Evolutionary conservation across 331 rosid genomes (phyloP).

Genomic region (Rhamnella rubrinervis): DNA sequence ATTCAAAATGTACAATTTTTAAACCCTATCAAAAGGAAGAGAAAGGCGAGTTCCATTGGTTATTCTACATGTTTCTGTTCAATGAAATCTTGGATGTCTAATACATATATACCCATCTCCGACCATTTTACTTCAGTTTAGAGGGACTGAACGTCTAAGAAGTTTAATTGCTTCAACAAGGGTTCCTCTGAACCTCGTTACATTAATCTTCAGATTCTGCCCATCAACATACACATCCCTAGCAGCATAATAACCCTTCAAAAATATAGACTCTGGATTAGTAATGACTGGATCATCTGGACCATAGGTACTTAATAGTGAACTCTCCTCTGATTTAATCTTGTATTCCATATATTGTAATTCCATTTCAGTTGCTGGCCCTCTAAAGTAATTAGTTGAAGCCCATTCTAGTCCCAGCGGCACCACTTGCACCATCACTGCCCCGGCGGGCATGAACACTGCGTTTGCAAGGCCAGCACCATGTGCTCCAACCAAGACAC

Average conservation of each 20-base stretch:
- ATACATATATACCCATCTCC: no score
- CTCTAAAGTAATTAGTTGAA: slow-evolving; percentile 12
- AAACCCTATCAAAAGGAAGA: no score
- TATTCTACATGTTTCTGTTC: no score
- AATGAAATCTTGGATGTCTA: no score
- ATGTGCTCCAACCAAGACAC: slow-evolving; percentile 32
- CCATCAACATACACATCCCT: slow-evolving; percentile 32
- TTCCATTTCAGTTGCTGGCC: slow-evolving; percentile 11
- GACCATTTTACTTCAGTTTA: neutral
- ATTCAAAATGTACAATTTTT: no score
- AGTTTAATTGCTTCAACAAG: slow-evolving; percentile 17
- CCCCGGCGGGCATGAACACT: slow-evolving; percentile 26
- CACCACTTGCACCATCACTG: slow-evolving; percentile 35
- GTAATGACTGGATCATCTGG: slow-evolving; percentile 24
- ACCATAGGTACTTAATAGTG: slow-evolving; percentile 15
- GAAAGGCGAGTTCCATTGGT: no score
- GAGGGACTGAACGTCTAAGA: slow-evolving; percentile 6
- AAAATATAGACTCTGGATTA: slow-evolving; percentile 26
- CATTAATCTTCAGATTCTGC: slow-evolving; percentile 26
- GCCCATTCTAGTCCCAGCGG: slow-evolving; percentile 36
- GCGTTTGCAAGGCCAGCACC: slow-evolving; percentile 32
- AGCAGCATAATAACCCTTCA: slow-evolving; percentile 27
- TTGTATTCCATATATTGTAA: slow-evolving; percentile 23
- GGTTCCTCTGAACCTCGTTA: slow-evolving; percentile 29
- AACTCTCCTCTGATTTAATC: slow-evolving; percentile 22